Base-by-base conservation (phyloP, 73 alveolate genomes). In the Blepharisma japonicum region DNA sequence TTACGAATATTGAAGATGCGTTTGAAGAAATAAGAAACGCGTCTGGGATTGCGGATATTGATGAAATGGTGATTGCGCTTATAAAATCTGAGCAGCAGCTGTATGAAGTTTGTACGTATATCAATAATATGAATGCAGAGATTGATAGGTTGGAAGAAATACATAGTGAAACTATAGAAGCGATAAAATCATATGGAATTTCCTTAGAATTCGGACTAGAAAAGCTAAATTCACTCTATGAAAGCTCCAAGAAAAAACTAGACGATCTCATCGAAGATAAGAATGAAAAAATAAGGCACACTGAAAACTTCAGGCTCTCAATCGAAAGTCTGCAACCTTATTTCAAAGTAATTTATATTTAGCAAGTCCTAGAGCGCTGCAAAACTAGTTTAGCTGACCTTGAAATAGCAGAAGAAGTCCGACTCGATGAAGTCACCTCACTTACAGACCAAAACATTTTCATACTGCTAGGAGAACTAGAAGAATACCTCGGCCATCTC, bases 21-120 rank as follows among this genome's bases (percentile, higher is more conserved):
- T 87, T 87, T 46, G 91, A 83, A 6, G 79, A 87, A 66, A 87
- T 87, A 27, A 83, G 79, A 70, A 86, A 83, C 72, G 89, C 91
- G 80, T 78, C 91, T 39, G 95, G 95, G 4, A 87, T 87, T 48
- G 77, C 89, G 0, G 67, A 72, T 67, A 79, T 77, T 23, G 91
- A 83, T 56, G 95, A 87, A 79, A 84, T 87, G 0, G 95, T 87
- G 71, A 87, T 91, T 6, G 78, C 95, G 0, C 77, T 87, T 70
- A 84, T 87, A 6, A 87, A 87, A 68, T 89, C 95, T 5, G 95
- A 87, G 78, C 91, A 87, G 72, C 86, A 87, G 67, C 83, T 83
- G 55, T 84, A 87, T 68, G 74, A 81, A 23, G 70, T 87, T 45
- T 80, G 67, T 53, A 81, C 86, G 78, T 87, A 87, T 67, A 91